Evolutionary conservation across 2,329 filamentous ascomycete genomes (phyloP).

Genomic region (Purpureocillium takamizusanense): DNA sequence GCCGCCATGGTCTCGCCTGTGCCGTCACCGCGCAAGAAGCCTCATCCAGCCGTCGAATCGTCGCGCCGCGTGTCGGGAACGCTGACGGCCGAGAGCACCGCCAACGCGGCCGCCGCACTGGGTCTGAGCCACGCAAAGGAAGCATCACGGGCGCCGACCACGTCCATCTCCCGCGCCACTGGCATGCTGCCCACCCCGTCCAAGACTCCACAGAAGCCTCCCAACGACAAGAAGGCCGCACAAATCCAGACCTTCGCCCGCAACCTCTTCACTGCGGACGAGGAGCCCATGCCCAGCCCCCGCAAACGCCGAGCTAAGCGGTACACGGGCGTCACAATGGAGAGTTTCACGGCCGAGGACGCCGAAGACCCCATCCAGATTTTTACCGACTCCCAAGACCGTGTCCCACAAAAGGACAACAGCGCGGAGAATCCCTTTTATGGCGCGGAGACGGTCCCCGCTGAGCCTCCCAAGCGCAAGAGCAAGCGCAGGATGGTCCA

Average conservation of each 20-base stretch:
- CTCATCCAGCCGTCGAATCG: conserved; percentile 34
- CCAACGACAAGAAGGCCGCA: conserved; percentile 38
- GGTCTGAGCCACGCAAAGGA: conserved; percentile 20
- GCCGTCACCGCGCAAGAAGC: conserved; percentile 42
- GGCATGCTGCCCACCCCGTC: conserved; percentile 68
- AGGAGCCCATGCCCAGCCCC: conserved; percentile 49
- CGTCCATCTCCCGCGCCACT: conserved; percentile 22
- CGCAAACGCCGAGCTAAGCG: conserved; percentile 50
- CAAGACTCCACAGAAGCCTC: conserved; percentile 65
- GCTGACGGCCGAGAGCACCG: conserved; percentile 33
- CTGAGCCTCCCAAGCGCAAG: conserved; percentile 36
- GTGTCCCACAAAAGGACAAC: conserved; percentile 58
- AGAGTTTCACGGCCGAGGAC: conserved; percentile 51
- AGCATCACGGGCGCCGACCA: conserved; percentile 15
- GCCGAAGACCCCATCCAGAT: conserved; percentile 56
- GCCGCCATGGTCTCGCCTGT: conserved; percentile 31
- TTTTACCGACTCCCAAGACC: conserved; percentile 73
- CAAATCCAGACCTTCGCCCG: conserved; percentile 47
- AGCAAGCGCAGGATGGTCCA: conserved; percentile 46
- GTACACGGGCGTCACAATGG: conserved; percentile 43
- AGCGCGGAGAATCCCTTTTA: conserved; percentile 66
- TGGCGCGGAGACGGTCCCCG: conserved; percentile 28
- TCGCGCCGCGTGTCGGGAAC: conserved; percentile 37
- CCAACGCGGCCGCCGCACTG: conserved; percentile 32
- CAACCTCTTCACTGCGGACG: conserved; percentile 52